These are phyloP conservation scores for Phialophora macrospora DNA, from an alignment of 2,329 filamentous ascomycete genomes.

Conservation along the genomic window DNA sequence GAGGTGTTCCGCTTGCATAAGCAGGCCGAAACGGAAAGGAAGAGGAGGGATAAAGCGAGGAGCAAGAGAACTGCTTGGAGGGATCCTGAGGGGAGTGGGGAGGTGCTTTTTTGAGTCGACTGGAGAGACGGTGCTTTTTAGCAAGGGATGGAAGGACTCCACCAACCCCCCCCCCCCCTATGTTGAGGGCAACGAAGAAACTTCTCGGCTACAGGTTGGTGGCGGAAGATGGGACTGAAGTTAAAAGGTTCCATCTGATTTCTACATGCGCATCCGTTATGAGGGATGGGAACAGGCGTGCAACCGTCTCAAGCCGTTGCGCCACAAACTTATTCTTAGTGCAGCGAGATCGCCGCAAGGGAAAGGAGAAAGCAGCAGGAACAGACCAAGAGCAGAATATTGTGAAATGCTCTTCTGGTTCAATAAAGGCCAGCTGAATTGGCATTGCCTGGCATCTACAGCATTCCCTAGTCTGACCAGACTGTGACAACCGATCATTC, in stretches of 20 bases:
- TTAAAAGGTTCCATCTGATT: too few species aligned
- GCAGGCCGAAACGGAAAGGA: slow-evolving; percentile 70
- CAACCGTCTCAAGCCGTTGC: background rate
- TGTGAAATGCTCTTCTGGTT: slow-evolving; percentile 55
- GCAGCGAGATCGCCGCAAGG: background rate
- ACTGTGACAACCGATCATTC: background rate
- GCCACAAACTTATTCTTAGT: background rate
- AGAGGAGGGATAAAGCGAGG: slow-evolving; percentile 73
- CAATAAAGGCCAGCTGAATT: background rate
- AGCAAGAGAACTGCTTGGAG: slow-evolving; percentile 76
- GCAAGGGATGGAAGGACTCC: too few species aligned
- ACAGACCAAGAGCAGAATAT: slow-evolving; percentile 53
- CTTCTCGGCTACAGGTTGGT: background rate
- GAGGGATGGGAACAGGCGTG: background rate
- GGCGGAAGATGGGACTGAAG: background rate
- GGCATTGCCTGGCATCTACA: background rate
- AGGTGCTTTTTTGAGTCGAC: slow-evolving; percentile 66
- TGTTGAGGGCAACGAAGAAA: too few species aligned
- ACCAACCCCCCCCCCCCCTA: too few species aligned
- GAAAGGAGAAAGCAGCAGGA: background rate
- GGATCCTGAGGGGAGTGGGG: slow-evolving; percentile 77
- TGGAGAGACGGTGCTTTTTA: too few species aligned
- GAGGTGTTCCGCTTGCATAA: slow-evolving; percentile 75
- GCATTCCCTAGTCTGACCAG: background rate
- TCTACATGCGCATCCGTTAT: background rate